These are phyloP conservation scores for Stephania japonica DNA, from an alignment of 164 flowering plant genomes.

Conservation along the genomic window DNA sequence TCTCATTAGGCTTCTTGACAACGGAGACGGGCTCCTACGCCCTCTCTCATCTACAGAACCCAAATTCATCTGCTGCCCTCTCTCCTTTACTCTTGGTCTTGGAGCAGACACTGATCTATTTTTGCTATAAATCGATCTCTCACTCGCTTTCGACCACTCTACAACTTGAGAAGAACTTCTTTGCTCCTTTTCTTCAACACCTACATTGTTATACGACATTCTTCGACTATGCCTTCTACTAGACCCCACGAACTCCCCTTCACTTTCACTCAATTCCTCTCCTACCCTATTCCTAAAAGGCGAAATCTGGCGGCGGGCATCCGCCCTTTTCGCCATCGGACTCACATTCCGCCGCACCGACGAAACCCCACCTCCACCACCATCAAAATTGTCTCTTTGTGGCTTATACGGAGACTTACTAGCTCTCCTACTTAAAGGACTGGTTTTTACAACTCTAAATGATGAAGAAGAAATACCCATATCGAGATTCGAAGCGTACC, in stretches of 20 bases:
- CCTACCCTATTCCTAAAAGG: slow-evolving; percentile 33
- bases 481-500: slow-evolving; percentile 4
- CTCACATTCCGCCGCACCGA: slow-evolving; percentile 23
- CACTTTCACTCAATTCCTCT: slow-evolving; percentile 13
- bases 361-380: slow-evolving; percentile 8
- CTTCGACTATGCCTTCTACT: slow-evolving; percentile 17
- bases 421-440: slow-evolving; percentile 25
- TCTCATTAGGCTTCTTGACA: slow-evolving; percentile 20
- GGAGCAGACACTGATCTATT: slow-evolving; percentile 48
- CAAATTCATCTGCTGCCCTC: slow-evolving; percentile 16
- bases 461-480: slow-evolving; percentile 17
- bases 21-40: slow-evolving; percentile 25
- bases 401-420: slow-evolving; percentile 44
- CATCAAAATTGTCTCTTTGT: slow-evolving; percentile 18
- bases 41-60: slow-evolving; percentile 17
- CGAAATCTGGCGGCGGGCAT: slow-evolving; percentile 30
- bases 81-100: slow-evolving; percentile 28
- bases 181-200: slow-evolving; percentile 8
- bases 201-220: slow-evolving; percentile 10
- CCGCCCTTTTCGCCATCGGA: slow-evolving; percentile 29
- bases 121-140: slow-evolving; percentile 19
- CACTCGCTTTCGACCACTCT: slow-evolving; percentile 17
- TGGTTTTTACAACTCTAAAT: slow-evolving; percentile 5
- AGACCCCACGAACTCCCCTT: slow-evolving; percentile 15
- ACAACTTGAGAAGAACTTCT: slow-evolving; percentile 5